Evolutionary conservation across 768 basidiomycete species (phyloP).

Genomic region (Kwoniella heveanensis): DNA sequence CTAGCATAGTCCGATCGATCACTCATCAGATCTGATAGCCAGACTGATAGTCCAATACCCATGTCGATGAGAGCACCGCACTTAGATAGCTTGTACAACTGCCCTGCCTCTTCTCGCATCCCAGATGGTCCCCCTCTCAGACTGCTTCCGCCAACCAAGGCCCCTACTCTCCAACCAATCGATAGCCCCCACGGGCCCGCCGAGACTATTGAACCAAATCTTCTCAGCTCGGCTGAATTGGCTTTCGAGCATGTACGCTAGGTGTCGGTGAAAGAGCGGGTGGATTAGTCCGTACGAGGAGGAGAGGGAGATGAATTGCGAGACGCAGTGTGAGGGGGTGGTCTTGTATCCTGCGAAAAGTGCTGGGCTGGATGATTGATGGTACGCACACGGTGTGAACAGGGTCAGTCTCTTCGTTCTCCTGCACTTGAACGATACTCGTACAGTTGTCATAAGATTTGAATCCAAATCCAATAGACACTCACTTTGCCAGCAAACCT

Average conservation of each 20-base stretch:
- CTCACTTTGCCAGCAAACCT: conserved; percentile 60
- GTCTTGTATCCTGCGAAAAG: conserved; percentile 57
- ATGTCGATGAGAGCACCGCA: too few relatives aligned
- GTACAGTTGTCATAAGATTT: background rate
- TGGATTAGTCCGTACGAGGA: conserved; percentile 57
- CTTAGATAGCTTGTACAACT: background rate
- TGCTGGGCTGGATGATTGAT: conserved; percentile 44
- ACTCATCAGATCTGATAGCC: too few relatives aligned
- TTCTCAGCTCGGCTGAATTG: conserved; percentile 53
- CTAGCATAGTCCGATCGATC: too few relatives aligned
- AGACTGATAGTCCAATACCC: too few relatives aligned
- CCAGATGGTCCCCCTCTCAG: conserved; percentile 31
- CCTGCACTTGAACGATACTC: background rate
- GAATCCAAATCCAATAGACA: background rate
- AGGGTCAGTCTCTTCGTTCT: too few relatives aligned
- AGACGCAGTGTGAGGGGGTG: conserved; percentile 57
- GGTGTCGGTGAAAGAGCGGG: conserved; percentile 59
- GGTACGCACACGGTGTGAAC: too few relatives aligned
- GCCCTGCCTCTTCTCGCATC: conserved; percentile 37
- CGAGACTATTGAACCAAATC: conserved; percentile 57
- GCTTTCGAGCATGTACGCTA: conserved; percentile 59
- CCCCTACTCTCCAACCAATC: conserved; percentile 57
- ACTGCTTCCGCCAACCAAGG: conserved; percentile 25
- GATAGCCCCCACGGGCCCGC: conserved; percentile 54
- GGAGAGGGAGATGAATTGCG: conserved; percentile 57